phyloP scores from a whole-genome alignment of 192 early-diverging fungal species.

The Coemansia sp. region DNA sequence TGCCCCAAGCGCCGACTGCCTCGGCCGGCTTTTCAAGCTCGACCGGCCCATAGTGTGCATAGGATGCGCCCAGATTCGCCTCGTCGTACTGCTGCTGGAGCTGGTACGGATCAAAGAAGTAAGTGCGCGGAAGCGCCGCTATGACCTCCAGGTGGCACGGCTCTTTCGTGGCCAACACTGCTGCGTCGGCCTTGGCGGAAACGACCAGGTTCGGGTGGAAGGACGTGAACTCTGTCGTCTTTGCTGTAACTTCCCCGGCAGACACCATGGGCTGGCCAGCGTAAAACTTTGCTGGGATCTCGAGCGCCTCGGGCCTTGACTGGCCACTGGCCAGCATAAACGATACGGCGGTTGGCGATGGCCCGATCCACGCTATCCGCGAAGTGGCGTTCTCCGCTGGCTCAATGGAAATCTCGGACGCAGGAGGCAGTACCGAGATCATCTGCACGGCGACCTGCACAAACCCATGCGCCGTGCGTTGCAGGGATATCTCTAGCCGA shows the following conservation, averaged over 20 bases:
- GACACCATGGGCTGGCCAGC: neutral
- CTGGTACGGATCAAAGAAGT: slow-evolving; percentile 47
- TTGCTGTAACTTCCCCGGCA: slow-evolving; percentile 3
- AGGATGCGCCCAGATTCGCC: neutral
- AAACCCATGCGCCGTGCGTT: slow-evolving; percentile 25
- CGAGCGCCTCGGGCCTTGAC: neutral
- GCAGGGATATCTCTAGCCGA: slow-evolving; percentile 24
- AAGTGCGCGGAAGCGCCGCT: slow-evolving; percentile 21
- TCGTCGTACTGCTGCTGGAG: slow-evolving; percentile 9
- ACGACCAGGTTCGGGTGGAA: slow-evolving; percentile 32
- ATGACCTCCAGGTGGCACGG: slow-evolving; percentile 14
- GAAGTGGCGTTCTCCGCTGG: slow-evolving; percentile 19
- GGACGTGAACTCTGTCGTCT: slow-evolving; percentile 21
- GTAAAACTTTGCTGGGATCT: slow-evolving; percentile 9
- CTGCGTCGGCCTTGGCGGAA: neutral
- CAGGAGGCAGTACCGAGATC: slow-evolving; percentile 26
- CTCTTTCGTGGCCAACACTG: neutral
- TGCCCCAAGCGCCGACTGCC: slow-evolving; percentile 34
- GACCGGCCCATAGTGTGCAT: slow-evolving; percentile 20
- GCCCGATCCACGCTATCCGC: slow-evolving; percentile 32
- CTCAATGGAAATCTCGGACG: slow-evolving; percentile 9
- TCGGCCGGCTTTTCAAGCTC: slow-evolving; percentile 45
- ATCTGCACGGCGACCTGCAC: slow-evolving; percentile 15
- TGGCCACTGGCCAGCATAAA: slow-evolving; percentile 5
- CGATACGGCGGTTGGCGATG: slow-evolving; percentile 1